Conservation (phyloP, 2,329 filamentous ascomycete species). For the Amauroascus verrucosus region DNA sequence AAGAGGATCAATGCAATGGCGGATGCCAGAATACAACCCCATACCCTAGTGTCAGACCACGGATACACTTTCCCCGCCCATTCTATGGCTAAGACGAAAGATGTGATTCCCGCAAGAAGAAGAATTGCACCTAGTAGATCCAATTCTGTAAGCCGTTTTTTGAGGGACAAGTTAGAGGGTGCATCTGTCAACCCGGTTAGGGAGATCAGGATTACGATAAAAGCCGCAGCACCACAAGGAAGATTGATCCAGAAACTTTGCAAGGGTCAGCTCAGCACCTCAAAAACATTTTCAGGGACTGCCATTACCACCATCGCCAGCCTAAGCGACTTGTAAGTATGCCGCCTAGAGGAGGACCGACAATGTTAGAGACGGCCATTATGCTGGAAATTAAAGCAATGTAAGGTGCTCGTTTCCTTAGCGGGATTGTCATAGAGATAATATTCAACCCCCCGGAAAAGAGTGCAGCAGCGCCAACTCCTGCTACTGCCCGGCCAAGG, state of each 20-base stretch:
- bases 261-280: background rate
- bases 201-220: constrained; percentile 1
- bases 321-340: constrained; percentile 11
- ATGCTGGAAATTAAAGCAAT: constrained; percentile 14
- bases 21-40: constrained; percentile 18
- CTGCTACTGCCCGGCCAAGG: constrained; percentile 29
- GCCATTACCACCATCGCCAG: constrained; percentile 16
- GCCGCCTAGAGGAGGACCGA: constrained; percentile 14
- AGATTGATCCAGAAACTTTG: constrained; percentile 14
- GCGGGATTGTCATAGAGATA: constrained; percentile 10
- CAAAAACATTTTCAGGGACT: background rate
- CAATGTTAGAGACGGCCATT: constrained; percentile 14
- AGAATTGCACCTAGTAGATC: constrained; percentile 16
- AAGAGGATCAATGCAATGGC: constrained; percentile 17
- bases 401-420: constrained; percentile 11
- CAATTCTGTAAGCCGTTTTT: background rate
- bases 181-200: background rate
- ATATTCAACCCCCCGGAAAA: constrained; percentile 29
- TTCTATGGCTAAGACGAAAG: constrained; percentile 21
- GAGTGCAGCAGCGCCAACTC: constrained; percentile 31
- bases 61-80: constrained; percentile 20
- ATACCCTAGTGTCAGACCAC: constrained; percentile 19
- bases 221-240: constrained; percentile 2
- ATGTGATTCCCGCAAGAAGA: constrained; percentile 19
- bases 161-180: background rate